These are phyloP conservation scores for Citropsis articulata DNA, from an alignment of 345 rosid species.

Conservation along the genomic window DNA sequence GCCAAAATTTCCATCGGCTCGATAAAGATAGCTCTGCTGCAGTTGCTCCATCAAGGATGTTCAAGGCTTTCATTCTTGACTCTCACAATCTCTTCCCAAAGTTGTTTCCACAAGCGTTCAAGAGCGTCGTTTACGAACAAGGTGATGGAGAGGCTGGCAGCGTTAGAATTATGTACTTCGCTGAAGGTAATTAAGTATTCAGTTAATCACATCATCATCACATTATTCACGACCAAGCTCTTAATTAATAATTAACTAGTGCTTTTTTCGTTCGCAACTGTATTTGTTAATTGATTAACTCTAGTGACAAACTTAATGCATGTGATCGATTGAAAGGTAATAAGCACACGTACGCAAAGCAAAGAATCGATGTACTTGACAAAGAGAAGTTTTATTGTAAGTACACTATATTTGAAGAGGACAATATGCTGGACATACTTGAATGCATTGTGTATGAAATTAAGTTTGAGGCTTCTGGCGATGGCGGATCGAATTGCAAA, in stretches of 20 bases:
- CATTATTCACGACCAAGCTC: too few relatives aligned
- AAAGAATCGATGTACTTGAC: constrained; percentile 33
- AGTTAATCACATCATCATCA: too few relatives aligned
- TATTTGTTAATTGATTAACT: too few relatives aligned
- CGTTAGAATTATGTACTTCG: constrained; percentile 27
- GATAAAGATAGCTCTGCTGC: not conserved
- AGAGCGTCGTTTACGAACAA: constrained; percentile 23
- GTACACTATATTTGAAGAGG: constrained; percentile 35
- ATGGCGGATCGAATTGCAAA: constrained; percentile 8
- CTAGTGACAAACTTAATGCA: too few relatives aligned
- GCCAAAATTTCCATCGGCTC: not conserved
- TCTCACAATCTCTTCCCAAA: constrained; percentile 25
- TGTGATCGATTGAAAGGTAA: constrained; percentile 9
- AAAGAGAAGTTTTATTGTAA: constrained; percentile 18
- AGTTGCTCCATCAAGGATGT: constrained; percentile 17
- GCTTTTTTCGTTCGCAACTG: too few relatives aligned
- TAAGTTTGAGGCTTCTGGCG: constrained; percentile 12
- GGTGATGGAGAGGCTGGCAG: constrained; percentile 44
- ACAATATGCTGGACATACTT: not conserved
- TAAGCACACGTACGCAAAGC: constrained; percentile 29
- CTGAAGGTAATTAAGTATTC: constrained; percentile 6
- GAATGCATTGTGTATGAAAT: constrained; percentile 24
- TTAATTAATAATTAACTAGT: too few relatives aligned
- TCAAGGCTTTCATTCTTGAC: constrained; percentile 29
- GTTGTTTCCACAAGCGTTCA: constrained; percentile 30